These are phyloP conservation scores for Monsonia emarginata DNA, from an alignment of 441 rosid species.

Conservation along the genomic window DNA sequence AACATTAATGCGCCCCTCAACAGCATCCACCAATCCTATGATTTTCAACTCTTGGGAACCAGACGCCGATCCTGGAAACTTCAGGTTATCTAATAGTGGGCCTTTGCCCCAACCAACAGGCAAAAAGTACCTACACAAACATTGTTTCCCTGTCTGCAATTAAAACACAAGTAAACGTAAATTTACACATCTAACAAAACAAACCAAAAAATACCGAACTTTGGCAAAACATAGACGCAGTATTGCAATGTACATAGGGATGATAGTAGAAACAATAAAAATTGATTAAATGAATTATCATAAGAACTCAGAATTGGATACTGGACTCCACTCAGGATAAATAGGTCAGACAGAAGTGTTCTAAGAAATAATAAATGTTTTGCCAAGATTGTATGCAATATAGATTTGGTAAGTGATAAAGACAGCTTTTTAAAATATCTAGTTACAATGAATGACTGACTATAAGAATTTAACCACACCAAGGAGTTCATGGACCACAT, in stretches of 20 bases:
- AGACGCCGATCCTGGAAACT: slow-evolving; percentile 41
- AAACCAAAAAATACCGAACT: slow-evolving; percentile 8
- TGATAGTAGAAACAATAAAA: background rate
- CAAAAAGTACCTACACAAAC: slow-evolving; percentile 68
- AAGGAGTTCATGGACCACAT: background rate
- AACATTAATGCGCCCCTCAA: slow-evolving; percentile 73
- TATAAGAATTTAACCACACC: background rate
- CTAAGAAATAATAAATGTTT: background rate
- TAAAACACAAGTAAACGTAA: slow-evolving; percentile 13
- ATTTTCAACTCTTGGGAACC: slow-evolving; percentile 50
- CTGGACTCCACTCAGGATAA: background rate
- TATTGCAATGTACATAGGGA: slow-evolving; percentile 1
- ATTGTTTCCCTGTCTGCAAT: slow-evolving; percentile 88
- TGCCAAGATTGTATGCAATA: background rate
- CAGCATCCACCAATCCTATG: slow-evolving; percentile 75
- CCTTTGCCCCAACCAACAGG: slow-evolving; percentile 53
- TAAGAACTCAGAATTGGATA: background rate
- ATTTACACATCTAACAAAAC: slow-evolving; percentile 6
- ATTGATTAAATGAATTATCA: background rate
- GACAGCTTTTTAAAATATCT: background rate
- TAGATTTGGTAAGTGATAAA: background rate
- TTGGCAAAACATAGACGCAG: background rate
- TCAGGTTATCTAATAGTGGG: slow-evolving; percentile 33
- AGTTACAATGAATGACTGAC: background rate
- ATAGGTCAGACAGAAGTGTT: background rate